Conservation (phyloP, 768 basidiomycete species). For the Crucibulum laeve region DNA sequence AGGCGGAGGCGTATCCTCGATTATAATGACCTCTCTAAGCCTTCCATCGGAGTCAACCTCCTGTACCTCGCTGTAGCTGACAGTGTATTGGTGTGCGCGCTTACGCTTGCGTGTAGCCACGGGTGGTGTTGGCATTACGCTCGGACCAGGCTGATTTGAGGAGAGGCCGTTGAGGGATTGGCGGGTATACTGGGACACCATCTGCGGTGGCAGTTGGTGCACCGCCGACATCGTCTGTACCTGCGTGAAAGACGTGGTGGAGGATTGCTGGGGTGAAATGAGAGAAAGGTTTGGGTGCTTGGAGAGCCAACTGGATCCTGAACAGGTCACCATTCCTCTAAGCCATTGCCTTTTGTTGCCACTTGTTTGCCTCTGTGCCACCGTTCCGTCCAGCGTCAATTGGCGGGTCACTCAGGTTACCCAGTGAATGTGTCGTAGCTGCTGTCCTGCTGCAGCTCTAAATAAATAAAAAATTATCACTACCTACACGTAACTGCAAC, state of each 20-base stretch:
- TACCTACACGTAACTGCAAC: no score
- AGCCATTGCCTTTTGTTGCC: conserved; percentile 27
- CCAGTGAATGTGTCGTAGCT: no score
- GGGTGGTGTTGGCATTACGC: conserved; percentile 68
- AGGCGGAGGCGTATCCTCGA: conserved; percentile 88
- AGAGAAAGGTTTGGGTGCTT: conserved; percentile 28
- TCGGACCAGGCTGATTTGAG: conserved; percentile 44
- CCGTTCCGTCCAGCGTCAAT: conserved; percentile 19
- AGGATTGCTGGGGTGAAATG: conserved; percentile 22
- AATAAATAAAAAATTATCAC: no score
- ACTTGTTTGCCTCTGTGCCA: conserved; percentile 28
- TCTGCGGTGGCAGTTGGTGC: conserved; percentile 56
- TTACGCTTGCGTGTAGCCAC: conserved; percentile 78
- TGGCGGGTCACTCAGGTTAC: no score
- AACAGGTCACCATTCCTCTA: conserved; percentile 28
- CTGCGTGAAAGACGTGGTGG: conserved; percentile 52
- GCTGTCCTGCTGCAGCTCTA: no score
- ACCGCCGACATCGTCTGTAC: conserved; percentile 67
- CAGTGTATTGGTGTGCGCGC: conserved; percentile 73
- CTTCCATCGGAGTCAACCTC: conserved; percentile 78
- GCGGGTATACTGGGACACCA: conserved; percentile 64
- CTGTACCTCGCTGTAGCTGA: conserved; percentile 85
- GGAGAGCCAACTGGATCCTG: conserved; percentile 36
- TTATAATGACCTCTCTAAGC: conserved; percentile 84
- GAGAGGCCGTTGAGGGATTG: conserved; percentile 46